Evolutionary conservation across 2,329 filamentous ascomycete genomes (phyloP).

Genomic region (Fragosphaeria purpurea): DNA sequence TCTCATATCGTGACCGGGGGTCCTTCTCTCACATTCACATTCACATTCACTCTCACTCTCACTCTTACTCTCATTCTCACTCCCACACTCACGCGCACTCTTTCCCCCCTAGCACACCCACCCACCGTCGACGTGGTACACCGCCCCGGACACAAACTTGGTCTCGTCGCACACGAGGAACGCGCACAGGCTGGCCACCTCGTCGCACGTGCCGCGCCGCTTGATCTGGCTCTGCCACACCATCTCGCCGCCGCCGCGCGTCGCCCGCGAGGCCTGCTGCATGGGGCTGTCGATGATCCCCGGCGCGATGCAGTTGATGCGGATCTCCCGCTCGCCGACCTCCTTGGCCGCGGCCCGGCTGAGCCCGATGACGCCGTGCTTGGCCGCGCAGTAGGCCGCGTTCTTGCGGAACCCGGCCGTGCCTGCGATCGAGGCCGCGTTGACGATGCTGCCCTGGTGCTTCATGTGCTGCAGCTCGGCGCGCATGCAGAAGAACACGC

Average conservation of each 20-base stretch:
- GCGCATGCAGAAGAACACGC: constrained; percentile 3
- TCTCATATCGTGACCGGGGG: too few relatives aligned
- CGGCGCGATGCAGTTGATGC: constrained; percentile 19
- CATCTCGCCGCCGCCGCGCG: constrained; percentile 1
- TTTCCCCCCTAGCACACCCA: not conserved
- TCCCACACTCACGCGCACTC: too few relatives aligned
- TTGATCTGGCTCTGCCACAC: constrained; percentile 4
- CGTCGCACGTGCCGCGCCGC: constrained; percentile 3
- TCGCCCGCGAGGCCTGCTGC: constrained; percentile 8
- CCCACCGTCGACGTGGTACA: constrained; percentile 4
- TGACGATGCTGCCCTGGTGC: constrained; percentile 32
- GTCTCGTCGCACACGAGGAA: constrained; percentile 6
- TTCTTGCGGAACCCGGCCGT: constrained; percentile 18
- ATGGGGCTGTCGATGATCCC: constrained; percentile 36
- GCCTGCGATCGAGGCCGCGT: constrained; percentile 24
- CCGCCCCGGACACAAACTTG: constrained; percentile 3
- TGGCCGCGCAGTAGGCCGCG: constrained; percentile 14
- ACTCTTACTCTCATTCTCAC: too few relatives aligned
- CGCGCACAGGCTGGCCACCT: constrained; percentile 4
- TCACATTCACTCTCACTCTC: too few relatives aligned
- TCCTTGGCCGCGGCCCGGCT: constrained; percentile 9
- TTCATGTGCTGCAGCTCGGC: constrained; percentile 21
- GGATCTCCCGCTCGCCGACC: constrained; percentile 24
- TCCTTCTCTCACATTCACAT: too few relatives aligned
- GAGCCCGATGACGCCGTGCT: constrained; percentile 14